Evolutionary conservation across 768 basidiomycete genomes (phyloP).

Genomic region (Ramaria rubella): DNA sequence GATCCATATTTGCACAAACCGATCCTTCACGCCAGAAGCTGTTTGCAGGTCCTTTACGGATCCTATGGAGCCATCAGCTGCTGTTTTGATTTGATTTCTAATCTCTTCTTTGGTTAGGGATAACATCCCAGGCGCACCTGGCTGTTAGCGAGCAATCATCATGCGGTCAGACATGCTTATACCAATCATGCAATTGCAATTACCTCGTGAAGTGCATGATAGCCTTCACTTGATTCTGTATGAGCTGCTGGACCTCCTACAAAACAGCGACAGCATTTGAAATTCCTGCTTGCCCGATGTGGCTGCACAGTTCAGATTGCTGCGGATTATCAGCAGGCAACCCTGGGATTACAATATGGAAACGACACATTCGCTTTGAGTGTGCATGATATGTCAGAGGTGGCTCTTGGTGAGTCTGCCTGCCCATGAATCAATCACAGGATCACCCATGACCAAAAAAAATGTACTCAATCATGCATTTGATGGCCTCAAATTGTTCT

Average conservation of each 20-base stretch:
- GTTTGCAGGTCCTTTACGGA: slow-evolving; percentile 13
- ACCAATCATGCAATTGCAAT: background rate
- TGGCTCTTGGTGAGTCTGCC: slow-evolving; percentile 7
- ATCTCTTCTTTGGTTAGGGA: background rate
- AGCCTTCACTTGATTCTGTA: slow-evolving; percentile 9
- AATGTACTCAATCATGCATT: slow-evolving; percentile 26
- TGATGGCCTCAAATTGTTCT: slow-evolving; percentile 34
- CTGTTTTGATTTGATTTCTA: background rate
- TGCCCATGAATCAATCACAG: background rate
- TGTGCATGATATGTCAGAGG: slow-evolving; percentile 9
- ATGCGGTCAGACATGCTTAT: slow-evolving; percentile 7
- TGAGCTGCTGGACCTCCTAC: slow-evolving; percentile 10
- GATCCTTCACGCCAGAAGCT: slow-evolving; percentile 27
- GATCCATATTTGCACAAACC: slow-evolving; percentile 34
- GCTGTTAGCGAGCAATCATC: background rate
- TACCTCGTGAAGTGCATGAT: slow-evolving; percentile 8
- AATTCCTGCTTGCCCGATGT: background rate
- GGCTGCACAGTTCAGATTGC: slow-evolving; percentile 14
- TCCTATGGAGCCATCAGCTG: background rate
- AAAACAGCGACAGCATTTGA: slow-evolving; percentile 13
- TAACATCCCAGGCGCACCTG: background rate
- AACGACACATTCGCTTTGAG: slow-evolving; percentile 1
- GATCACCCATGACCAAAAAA: no score
- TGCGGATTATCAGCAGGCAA: slow-evolving; percentile 18
- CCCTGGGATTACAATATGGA: slow-evolving; percentile 2